Base-by-base conservation (phyloP, 2,329 filamentous ascomycete species). In the Furcasterigmium furcatum region DNA sequence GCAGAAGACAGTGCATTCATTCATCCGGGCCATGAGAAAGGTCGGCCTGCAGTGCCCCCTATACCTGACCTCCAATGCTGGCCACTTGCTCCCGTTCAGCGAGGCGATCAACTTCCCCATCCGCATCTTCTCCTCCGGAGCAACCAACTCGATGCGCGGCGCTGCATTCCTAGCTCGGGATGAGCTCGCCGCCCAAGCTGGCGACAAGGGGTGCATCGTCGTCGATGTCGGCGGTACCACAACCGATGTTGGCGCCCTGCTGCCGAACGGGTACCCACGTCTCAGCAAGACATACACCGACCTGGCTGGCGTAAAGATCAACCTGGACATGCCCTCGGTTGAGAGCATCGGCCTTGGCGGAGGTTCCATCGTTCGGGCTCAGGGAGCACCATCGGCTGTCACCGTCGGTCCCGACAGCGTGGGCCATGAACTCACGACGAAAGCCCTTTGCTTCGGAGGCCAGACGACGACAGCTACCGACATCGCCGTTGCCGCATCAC, bases 31-130 rank as follows among this genome's bases (percentile, higher is more conserved):
- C 16, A 71, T 76, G 56, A 55, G 57, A 27, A 62, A 61, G 10
- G 58, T 79, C 4, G 48, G 54, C 3, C 65, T 72, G 9, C 57
- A 57, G 3, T 67, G 63, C 35, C 57, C 60, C 1, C 58, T 74
- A 2, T 79, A 72, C 50, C 60, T 79, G 10, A 77, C 74, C 0
- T 67, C 74, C 42, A 79, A 78, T 45, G 71, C 76, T 43, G 75
- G 75, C 2, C 52, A 54, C n/a, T 21, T 56, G 20, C 42, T 56
- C 6, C 48, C 50, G 2, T 49, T 46, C 9, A 45, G 46, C 16
- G 55, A 57, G 32, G 55, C 55, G n/a, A 51, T 55, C 48, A 44
- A 46, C 16, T 51, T 51, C 10, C 55, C 55, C 1, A 53, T 58
- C 25, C 39, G 49, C 2, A 47, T 55, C 19, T 57, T 58, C 44